Conservation (phyloP, 129 eudicot genomes). For the Kitagawia praeruptora region DNA sequence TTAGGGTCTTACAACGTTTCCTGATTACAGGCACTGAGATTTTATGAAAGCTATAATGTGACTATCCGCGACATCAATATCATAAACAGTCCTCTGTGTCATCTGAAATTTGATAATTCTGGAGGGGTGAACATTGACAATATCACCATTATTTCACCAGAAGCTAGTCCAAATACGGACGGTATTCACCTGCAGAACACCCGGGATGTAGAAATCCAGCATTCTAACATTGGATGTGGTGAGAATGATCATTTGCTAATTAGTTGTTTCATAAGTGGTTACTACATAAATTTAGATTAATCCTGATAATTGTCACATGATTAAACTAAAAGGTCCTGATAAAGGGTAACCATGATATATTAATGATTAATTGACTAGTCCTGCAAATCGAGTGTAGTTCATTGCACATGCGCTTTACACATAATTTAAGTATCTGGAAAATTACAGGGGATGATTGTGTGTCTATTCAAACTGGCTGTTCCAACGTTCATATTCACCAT, state of each 20-base stretch:
- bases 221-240: conserved; percentile 66
- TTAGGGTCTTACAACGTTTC: neutral
- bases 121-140: conserved; percentile 49
- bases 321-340: neutral
- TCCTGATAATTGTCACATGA: neutral
- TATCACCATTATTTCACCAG: conserved; percentile 58
- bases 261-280: neutral
- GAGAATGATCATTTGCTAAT: neutral
- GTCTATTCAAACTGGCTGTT: conserved; percentile 86
- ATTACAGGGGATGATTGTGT: conserved; percentile 85
- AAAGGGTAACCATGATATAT: neutral
- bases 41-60: conserved; percentile 54
- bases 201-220: conserved; percentile 53
- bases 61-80: conserved; percentile 55
- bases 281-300: neutral
- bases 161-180: conserved; percentile 71
- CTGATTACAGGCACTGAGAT: conserved; percentile 62
- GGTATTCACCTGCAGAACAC: conserved; percentile 91
- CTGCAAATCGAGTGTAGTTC: neutral
- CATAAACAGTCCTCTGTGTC: conserved; percentile 62
- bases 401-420: conserved; percentile 11
- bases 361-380: neutral
- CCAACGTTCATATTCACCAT: conserved; percentile 68
- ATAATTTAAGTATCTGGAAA: neutral
- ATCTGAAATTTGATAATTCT: conserved; percentile 68